A percentile compares a stretch with the other conserved stretches of the same genome.
Conservation (phyloP, 352 stramenopile species). For the Phytophthora foliorum region DNA sequence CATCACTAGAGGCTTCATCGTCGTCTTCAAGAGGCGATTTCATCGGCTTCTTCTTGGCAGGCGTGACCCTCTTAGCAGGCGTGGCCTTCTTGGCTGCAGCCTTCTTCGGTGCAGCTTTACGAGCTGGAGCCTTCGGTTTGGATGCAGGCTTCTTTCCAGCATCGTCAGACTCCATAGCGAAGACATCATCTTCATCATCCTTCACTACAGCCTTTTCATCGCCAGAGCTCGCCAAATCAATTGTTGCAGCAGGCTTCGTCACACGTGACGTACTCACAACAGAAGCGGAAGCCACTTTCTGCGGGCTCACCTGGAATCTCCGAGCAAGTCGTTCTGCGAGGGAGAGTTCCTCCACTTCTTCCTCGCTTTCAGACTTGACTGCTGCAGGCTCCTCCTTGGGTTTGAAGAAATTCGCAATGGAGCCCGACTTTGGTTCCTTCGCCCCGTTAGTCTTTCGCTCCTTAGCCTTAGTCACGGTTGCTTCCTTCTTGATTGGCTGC, state of each 20-base stretch:
- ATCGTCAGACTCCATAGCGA: conserved; percentile 61
- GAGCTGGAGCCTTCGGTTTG: conserved; percentile 45
- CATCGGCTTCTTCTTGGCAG: conserved; percentile 33
- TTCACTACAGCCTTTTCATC: conserved; percentile 39
- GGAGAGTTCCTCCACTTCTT: conserved; percentile 80
- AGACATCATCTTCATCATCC: conserved; percentile 73
- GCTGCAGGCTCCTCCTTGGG: conserved; percentile 34
- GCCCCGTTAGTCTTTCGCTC: conserved; percentile 36
- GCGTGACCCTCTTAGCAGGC: conserved; percentile 30
- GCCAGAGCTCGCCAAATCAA: conserved; percentile 64
- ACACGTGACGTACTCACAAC: conserved; percentile 25
- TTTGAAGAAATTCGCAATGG: conserved; percentile 73
- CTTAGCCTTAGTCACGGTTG: conserved; percentile 35
- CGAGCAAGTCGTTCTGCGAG: conserved; percentile 75
- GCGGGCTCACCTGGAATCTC: conserved; percentile 52
- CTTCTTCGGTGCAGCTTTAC: conserved; percentile 38
- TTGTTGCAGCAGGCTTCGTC: conserved; percentile 33
- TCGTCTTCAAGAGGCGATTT: conserved; percentile 42
- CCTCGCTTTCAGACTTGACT: conserved; percentile 52
- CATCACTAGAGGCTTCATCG: conserved; percentile 31
- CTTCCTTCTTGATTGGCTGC: conserved; percentile 42
- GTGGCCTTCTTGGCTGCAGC: conserved; percentile 35
- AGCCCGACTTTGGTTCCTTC: conserved; percentile 38
- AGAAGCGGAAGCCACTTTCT: conserved; percentile 44
- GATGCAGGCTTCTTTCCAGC: conserved; percentile 45